phyloP scores from a whole-genome alignment of 2,329 filamentous ascomycete genomes.

The Aspergillus candidus region DNA sequence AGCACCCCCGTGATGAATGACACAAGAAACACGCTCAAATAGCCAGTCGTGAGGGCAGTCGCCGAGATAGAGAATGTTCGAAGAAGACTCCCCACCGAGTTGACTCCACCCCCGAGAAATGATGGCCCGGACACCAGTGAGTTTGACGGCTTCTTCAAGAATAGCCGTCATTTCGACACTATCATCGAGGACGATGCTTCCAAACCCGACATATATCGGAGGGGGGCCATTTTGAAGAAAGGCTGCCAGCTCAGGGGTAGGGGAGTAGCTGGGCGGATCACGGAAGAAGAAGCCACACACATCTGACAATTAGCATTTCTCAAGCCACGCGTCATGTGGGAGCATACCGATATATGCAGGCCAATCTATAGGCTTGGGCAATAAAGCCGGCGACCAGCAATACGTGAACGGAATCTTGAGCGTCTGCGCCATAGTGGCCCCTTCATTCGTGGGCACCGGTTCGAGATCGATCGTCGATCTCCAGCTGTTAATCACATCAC shows the following conservation, averaged over 20 bases:
- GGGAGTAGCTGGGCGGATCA: constrained; percentile 32
- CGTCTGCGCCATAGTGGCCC: constrained; percentile 30
- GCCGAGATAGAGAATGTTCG: constrained; percentile 46
- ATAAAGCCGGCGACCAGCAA: constrained; percentile 40
- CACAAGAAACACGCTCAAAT: constrained; percentile 50
- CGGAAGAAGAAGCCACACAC: constrained; percentile 46
- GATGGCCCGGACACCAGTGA: constrained; percentile 46
- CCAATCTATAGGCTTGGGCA: constrained; percentile 40
- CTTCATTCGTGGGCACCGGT: constrained; percentile 31
- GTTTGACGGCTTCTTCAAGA: constrained; percentile 44
- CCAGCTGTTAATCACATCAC: constrained; percentile 44
- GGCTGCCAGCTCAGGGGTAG: constrained; percentile 32
- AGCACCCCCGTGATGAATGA: constrained; percentile 56
- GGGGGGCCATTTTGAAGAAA: constrained; percentile 45
- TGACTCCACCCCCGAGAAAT: constrained; percentile 52
- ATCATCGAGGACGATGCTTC: constrained; percentile 51
- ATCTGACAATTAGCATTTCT: constrained; percentile 14
- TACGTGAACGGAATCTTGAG: constrained; percentile 41
- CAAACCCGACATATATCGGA: constrained; percentile 54
- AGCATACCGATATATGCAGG: constrained; percentile 29
- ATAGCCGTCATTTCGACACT: constrained; percentile 40
- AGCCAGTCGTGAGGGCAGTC: constrained; percentile 56
- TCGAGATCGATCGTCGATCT: constrained; percentile 37
- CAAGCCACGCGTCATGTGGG: not conserved
- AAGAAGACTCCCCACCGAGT: constrained; percentile 32